phyloP scores from a whole-genome alignment of 352 stramenopile species.

The Globisporangium abappressorium region DNA sequence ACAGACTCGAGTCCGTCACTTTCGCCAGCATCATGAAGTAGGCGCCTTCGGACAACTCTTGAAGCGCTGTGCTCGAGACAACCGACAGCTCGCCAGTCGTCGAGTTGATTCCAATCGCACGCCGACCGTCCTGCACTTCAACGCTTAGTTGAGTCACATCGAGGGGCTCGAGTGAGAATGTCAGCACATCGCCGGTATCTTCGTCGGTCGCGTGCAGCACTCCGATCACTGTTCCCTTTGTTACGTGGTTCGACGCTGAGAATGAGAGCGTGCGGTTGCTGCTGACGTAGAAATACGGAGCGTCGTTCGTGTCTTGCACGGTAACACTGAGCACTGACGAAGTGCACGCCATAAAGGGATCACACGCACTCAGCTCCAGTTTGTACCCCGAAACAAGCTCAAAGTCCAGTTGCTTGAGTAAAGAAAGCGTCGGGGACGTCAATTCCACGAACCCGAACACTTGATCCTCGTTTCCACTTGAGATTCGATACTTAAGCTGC shows the following conservation, averaged over 20 bases:
- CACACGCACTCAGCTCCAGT: constrained; percentile 7
- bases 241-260: constrained; percentile 5
- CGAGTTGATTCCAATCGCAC: constrained; percentile 5
- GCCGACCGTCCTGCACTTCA: background rate
- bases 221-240: background rate
- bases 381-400: constrained; percentile 3
- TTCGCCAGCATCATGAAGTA: constrained; percentile 4
- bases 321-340: background rate
- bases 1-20: constrained; percentile 6
- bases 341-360: constrained; percentile 10
- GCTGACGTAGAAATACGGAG: constrained; percentile 5
- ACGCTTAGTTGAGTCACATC: background rate
- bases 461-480: constrained; percentile 17
- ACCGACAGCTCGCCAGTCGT: constrained; percentile 11
- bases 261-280: constrained; percentile 8
- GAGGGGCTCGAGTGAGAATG: constrained; percentile 5
- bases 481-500: constrained; percentile 25
- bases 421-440: background rate
- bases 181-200: constrained; percentile 9
- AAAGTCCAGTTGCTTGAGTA: constrained; percentile 2
- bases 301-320: constrained; percentile 9
- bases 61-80: background rate
- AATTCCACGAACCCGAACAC: constrained; percentile 19
- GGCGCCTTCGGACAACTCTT: background rate
- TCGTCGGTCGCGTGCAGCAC: constrained; percentile 7